phyloP scores from a whole-genome alignment of 2,329 filamentous ascomycete genomes.

The Colletotrichum lindemuthianum region DNA sequence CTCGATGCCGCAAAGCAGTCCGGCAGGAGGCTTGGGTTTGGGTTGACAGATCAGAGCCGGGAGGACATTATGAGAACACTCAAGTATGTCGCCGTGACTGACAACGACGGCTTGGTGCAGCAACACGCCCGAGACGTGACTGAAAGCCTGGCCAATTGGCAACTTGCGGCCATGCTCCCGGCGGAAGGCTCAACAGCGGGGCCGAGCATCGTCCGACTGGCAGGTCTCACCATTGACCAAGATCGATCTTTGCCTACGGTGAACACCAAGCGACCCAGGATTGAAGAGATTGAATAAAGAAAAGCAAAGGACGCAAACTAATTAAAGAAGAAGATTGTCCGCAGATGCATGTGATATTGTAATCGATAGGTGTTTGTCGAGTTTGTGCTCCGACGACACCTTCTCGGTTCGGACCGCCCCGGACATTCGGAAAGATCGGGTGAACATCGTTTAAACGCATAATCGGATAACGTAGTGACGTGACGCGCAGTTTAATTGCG shows the following conservation, averaged over 20 bases:
- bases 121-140: constrained; percentile 74
- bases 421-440: background rate
- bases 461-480: background rate
- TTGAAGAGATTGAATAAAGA: constrained; percentile 70
- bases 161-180: constrained; percentile 61
- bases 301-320: background rate
- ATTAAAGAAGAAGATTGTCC: too few species aligned
- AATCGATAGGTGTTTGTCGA: too few species aligned
- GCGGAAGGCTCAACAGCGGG: background rate
- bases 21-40: constrained; percentile 60
- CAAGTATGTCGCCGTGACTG: constrained; percentile 70
- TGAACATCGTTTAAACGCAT: background rate
- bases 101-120: constrained; percentile 74
- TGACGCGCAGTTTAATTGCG: too few species aligned
- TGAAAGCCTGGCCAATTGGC: constrained; percentile 73
- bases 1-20: constrained; percentile 63
- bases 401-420: constrained; percentile 2
- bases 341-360: too few species aligned
- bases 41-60: constrained; percentile 63
- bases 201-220: constrained; percentile 19
- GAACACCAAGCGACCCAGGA: constrained; percentile 47
- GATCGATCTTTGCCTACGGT: constrained; percentile 24
- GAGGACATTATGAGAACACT: constrained; percentile 71
- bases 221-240: constrained; percentile 24
- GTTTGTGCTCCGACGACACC: too few species aligned